Evolutionary conservation across 2,329 filamentous ascomycete species (phyloP).

Genomic region (Ophiostoma quercus): DNA sequence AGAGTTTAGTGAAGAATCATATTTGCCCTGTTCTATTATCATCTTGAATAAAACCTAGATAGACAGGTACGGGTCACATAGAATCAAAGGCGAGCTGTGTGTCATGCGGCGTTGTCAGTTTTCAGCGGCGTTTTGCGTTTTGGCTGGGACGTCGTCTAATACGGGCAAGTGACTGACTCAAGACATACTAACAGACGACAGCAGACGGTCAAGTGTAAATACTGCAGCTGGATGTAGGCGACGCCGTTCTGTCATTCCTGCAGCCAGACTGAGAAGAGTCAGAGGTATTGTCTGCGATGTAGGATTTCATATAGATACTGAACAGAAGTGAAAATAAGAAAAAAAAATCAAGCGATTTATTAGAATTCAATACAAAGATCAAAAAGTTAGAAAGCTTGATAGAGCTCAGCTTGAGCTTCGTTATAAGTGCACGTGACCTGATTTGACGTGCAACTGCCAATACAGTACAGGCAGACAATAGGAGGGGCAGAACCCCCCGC

Average conservation of each 20-base stretch:
- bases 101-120: conserved; percentile 4
- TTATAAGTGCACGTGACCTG: background rate
- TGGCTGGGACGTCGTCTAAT: background rate
- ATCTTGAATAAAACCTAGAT: no score
- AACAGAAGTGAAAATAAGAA: background rate
- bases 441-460: background rate
- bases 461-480: background rate
- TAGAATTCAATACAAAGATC: no score
- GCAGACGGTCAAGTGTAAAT: background rate
- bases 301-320: no score
- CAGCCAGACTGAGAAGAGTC: background rate
- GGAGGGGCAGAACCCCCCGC: conserved; percentile 12
- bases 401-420: background rate
- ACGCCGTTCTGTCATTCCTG: background rate
- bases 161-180: conserved; percentile 1
- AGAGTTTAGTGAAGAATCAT: no score
- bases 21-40: no score
- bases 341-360: no score
- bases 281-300: no score
- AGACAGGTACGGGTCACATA: background rate
- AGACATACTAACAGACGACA: background rate
- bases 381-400: background rate
- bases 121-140: background rate
- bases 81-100: background rate
- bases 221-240: background rate